Conservation (phyloP, 2,329 filamentous ascomycete species). For the Paramyrothecium roridum region DNA sequence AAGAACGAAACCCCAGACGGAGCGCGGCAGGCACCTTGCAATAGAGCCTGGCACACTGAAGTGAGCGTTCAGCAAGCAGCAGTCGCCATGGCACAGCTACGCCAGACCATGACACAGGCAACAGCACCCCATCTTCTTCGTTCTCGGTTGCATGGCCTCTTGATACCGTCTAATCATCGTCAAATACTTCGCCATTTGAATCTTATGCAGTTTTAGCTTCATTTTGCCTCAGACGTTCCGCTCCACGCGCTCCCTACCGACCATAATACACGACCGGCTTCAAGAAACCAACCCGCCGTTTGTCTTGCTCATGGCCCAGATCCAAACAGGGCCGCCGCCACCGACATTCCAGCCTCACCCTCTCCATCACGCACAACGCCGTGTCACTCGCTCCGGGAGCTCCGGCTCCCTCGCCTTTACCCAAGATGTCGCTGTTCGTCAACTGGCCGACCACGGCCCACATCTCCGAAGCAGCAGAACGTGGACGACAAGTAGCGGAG, state of each 20-base stretch:
- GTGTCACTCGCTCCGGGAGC: slow-evolving; percentile 19
- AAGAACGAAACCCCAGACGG: no score
- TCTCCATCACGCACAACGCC: slow-evolving; percentile 11
- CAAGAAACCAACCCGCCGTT: no score
- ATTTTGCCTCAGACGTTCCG: neutral
- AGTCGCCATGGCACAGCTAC: neutral
- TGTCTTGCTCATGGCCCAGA: neutral
- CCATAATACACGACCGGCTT: no score
- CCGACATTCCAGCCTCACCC: slow-evolving; percentile 4
- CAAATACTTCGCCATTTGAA: neutral
- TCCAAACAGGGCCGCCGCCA: neutral
- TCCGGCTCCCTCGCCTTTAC: slow-evolving; percentile 19
- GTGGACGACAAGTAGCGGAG: slow-evolving; percentile 56
- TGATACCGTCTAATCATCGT: neutral
- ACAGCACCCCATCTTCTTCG: neutral
- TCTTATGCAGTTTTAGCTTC: neutral
- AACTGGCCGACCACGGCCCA: slow-evolving; percentile 12
- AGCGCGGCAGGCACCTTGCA: no score
- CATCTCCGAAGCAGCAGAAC: slow-evolving; percentile 45
- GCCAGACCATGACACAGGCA: neutral
- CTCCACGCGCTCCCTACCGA: neutral
- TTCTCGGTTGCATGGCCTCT: neutral
- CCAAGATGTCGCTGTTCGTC: slow-evolving; percentile 20
- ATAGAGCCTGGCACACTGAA: no score
- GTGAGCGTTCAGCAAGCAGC: neutral